phyloP scores from a whole-genome alignment of 2,329 filamentous ascomycete genomes.

The Magnaporthiopsis rhizophila region DNA sequence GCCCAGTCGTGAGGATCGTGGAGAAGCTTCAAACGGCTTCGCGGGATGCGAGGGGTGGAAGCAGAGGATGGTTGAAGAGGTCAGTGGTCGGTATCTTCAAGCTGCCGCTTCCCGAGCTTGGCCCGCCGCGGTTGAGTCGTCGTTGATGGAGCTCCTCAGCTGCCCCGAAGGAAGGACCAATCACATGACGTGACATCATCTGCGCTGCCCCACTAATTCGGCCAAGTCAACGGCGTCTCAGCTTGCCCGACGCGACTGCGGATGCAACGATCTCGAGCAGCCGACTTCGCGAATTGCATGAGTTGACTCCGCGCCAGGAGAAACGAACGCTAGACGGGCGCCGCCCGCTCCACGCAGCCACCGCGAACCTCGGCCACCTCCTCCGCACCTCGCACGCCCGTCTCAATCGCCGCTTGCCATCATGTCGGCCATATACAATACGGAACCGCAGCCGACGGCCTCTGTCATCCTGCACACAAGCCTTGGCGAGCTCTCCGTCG shows the following conservation, averaged over 20 bases:
- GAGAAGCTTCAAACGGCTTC: background rate
- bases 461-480: slow-evolving; percentile 89
- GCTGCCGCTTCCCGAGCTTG: slow-evolving; percentile 4
- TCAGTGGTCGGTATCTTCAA: background rate
- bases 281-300: background rate
- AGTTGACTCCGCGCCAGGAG: background rate
- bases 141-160: slow-evolving; percentile 7
- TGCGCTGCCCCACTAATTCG: slow-evolving; percentile 2
- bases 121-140: background rate
- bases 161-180: slow-evolving; percentile 4
- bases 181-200: slow-evolving; percentile 8
- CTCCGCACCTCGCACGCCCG: background rate
- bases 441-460: slow-evolving; percentile 88
- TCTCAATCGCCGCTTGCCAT: background rate
- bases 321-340: background rate
- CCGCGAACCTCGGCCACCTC: background rate
- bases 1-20: background rate
- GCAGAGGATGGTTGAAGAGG: slow-evolving; percentile 4
- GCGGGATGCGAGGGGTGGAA: background rate
- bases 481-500: slow-evolving; percentile 78
- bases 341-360: background rate
- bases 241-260: background rate
- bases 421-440: slow-evolving; percentile 90
- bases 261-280: no score
- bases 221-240: background rate